phyloP scores from a whole-genome alignment of 139 green algal genomes.

The Chlorella sp. region DNA sequence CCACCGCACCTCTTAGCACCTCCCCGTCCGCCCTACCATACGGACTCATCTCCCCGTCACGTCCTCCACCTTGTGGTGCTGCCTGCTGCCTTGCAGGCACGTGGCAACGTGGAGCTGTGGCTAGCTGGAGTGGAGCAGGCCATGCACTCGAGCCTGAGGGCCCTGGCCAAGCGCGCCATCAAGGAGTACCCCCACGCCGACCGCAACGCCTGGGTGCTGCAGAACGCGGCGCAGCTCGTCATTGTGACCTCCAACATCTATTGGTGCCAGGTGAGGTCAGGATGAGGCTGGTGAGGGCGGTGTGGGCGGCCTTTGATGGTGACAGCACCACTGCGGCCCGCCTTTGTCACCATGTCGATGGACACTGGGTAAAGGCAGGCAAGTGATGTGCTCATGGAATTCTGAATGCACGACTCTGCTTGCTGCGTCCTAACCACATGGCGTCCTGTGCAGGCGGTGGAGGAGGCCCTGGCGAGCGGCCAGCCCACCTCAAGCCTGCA shows the following conservation, averaged over 20 bases:
- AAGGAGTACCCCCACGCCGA: constrained; percentile 28
- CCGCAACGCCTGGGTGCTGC: constrained; percentile 47
- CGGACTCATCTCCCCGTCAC: no score
- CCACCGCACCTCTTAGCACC: no score
- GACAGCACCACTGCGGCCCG: no score
- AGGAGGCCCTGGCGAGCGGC: constrained; percentile 10
- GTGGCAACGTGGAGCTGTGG: constrained; percentile 69
- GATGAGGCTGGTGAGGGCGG: no score
- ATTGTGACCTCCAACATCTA: constrained; percentile 61
- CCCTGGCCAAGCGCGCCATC: constrained; percentile 36
- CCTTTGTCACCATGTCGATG: no score
- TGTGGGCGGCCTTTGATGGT: no score
- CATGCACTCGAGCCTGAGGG: constrained; percentile 49
- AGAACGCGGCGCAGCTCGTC: constrained; percentile 67
- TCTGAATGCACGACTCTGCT: no score
- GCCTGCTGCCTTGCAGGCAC: constrained; percentile 25
- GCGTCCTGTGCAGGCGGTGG: constrained; percentile 23
- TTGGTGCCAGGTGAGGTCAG: constrained; percentile 55
- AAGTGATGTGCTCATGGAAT: no score
- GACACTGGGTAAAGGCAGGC: no score
- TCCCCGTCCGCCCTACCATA: no score
- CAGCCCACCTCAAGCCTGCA: constrained; percentile 12
- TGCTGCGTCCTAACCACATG: no score
- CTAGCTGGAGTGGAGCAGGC: constrained; percentile 51
- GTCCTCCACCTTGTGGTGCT: no score